phyloP scores from a whole-genome alignment of 805 yeast species.

The Komagataella populi region DNA sequence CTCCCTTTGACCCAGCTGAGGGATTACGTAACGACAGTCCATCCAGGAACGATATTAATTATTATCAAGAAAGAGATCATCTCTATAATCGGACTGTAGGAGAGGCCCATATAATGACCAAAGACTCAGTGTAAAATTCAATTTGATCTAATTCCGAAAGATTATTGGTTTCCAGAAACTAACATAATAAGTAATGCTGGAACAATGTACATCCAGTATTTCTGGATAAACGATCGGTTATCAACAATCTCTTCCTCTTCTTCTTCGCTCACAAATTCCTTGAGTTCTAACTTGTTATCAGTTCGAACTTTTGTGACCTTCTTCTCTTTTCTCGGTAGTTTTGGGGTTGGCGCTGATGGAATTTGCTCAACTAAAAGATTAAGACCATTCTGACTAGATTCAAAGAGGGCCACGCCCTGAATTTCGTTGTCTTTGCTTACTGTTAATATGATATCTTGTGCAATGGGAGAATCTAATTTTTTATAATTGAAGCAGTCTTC shows the following conservation, averaged over 20 bases:
- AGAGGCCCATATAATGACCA: too few relatives aligned
- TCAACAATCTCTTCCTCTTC: neutral
- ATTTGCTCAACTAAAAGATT: neutral
- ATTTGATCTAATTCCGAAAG: neutral
- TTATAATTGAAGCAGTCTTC: neutral
- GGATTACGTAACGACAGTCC: neutral
- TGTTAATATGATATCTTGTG: neutral
- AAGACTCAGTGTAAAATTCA: too few relatives aligned
- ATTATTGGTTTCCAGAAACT: slow-evolving; percentile 6
- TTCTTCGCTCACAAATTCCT: slow-evolving; percentile 1
- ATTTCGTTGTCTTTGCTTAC: neutral
- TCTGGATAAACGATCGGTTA: slow-evolving; percentile 37
- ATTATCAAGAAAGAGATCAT: too few relatives aligned
- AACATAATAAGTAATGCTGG: slow-evolving; percentile 30
- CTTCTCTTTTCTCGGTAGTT: slow-evolving; percentile 8
- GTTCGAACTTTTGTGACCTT: neutral
- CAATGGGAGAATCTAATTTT: neutral
- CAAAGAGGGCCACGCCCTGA: neutral
- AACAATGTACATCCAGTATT: slow-evolving; percentile 49
- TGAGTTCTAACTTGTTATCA: slow-evolving; percentile 3
- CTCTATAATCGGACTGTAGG: too few relatives aligned
- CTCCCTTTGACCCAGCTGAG: neutral
- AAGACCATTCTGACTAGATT: neutral
- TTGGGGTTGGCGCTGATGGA: neutral
- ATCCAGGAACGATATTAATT: too few relatives aligned